A percentile compares a stretch with the other conserved stretches of the same genome.
phyloP scores from a whole-genome alignment of 1,284 basidiomycete genomes.

The Ganoderma boninense region DNA sequence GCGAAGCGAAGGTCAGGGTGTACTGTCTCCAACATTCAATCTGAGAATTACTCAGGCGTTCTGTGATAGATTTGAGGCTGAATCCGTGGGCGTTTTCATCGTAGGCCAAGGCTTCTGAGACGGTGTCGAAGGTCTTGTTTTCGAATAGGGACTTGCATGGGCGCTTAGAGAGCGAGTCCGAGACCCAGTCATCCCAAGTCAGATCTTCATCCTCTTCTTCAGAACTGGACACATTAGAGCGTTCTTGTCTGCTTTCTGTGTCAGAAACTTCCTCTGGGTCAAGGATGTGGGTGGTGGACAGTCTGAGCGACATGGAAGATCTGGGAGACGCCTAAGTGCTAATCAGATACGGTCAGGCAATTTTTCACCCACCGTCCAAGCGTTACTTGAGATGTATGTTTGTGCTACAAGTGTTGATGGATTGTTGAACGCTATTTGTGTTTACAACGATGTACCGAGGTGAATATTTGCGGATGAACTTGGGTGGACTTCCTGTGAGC shows the following conservation, averaged over 20 bases:
- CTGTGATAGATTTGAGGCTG: conserved; percentile 62
- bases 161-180: conserved; percentile 63
- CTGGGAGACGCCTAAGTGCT: background rate
- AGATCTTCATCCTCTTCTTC: conserved; percentile 62
- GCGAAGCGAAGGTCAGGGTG: conserved; percentile 22
- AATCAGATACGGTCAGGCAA: background rate
- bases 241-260: conserved; percentile 12
- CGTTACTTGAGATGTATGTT: background rate
- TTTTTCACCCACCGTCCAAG: background rate
- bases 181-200: conserved; percentile 84
- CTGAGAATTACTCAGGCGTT: conserved; percentile 57
- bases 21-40: background rate
- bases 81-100: conserved; percentile 73
- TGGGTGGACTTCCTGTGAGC: background rate
- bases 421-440: too few species aligned
- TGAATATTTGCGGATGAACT: background rate
- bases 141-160: conserved; percentile 87
- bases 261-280: conserved; percentile 8
- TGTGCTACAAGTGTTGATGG: background rate
- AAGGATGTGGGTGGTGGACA: conserved; percentile 20
- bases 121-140: conserved; percentile 66
- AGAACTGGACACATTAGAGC: conserved; percentile 21
- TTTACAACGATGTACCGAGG: background rate
- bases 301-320: conserved; percentile 26
- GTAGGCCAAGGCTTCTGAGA: conserved; percentile 67